phyloP scores from a whole-genome alignment of 108 stramenopile genomes.

The Skeletonema marinoi region DNA sequence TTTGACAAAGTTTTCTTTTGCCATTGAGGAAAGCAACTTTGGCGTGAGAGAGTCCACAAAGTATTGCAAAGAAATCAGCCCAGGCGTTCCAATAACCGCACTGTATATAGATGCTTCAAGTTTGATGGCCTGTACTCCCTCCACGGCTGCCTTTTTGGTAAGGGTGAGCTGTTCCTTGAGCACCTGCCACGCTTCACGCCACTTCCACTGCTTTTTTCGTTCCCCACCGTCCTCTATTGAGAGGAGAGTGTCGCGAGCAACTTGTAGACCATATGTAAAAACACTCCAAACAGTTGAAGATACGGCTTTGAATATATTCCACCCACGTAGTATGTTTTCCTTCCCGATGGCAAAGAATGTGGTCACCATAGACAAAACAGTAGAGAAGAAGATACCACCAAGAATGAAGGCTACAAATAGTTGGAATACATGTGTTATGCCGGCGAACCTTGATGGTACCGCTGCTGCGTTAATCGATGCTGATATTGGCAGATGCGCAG shows the following conservation, averaged over 20 bases:
- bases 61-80: slow-evolving; percentile 40
- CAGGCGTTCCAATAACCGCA: slow-evolving; percentile 40
- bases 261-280: slow-evolving; percentile 15
- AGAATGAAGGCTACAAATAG: slow-evolving; percentile 26
- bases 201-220: slow-evolving; percentile 17
- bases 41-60: slow-evolving; percentile 31
- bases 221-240: neutral
- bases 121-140: slow-evolving; percentile 40
- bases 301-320: slow-evolving; percentile 14
- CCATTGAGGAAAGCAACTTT: slow-evolving; percentile 5
- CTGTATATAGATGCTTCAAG: slow-evolving; percentile 30
- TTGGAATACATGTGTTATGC: slow-evolving; percentile 19
- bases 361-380: slow-evolving; percentile 21
- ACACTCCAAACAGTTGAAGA: slow-evolving; percentile 18
- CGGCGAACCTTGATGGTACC: neutral
- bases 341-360: slow-evolving; percentile 29
- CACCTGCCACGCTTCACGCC: slow-evolving; percentile 39
- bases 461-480: neutral
- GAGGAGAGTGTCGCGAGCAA: slow-evolving; percentile 6
- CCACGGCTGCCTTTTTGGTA: slow-evolving; percentile 23
- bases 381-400: slow-evolving; percentile 51
- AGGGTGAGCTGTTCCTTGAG: slow-evolving; percentile 20
- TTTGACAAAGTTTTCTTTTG: slow-evolving; percentile 25
- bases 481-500: neutral
- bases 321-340: slow-evolving; percentile 30